These are phyloP conservation scores for Quercus agrifolia DNA, from an alignment of 306 rosid genomes.

Conservation along the genomic window DNA sequence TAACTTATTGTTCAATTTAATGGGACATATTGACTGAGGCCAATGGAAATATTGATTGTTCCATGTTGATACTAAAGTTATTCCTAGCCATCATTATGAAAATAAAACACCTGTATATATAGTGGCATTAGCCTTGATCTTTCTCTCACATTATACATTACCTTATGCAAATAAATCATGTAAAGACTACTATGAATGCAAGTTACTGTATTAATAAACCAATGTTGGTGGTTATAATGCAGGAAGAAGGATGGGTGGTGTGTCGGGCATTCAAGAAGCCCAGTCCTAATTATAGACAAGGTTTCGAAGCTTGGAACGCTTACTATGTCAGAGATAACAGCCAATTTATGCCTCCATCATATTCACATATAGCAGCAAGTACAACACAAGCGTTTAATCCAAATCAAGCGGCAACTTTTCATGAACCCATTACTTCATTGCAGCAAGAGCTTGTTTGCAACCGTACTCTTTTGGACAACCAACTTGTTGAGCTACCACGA, in stretches of 20 bases:
- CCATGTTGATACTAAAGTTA: too few species aligned
- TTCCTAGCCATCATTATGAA: too few species aligned
- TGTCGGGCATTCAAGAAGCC: constrained; percentile 86
- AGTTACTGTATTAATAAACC: too few species aligned
- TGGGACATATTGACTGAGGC: too few species aligned
- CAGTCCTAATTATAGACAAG: constrained; percentile 67
- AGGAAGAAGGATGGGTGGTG: constrained; percentile 99
- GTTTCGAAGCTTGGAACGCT: constrained; percentile 54
- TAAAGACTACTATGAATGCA: too few species aligned
- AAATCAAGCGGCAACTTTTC: constrained; percentile 40
- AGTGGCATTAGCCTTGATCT: too few species aligned
- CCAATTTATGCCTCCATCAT: constrained; percentile 41
- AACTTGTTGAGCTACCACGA: constrained; percentile 53
- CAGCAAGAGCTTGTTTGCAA: constrained; percentile 26
- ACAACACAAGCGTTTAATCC: constrained; percentile 23
- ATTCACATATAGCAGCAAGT: constrained; percentile 26
- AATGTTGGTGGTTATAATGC: constrained; percentile 6
- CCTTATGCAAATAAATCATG: too few species aligned
- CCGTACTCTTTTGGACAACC: constrained; percentile 31
- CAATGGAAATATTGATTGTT: too few species aligned
- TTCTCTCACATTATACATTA: too few species aligned
- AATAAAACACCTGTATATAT: too few species aligned
- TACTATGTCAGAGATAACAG: constrained; percentile 46
- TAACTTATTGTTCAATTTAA: too few species aligned
- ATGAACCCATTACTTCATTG: constrained; percentile 19